A percentile compares a stretch with the other conserved stretches of the same genome.
Conservation (phyloP, 169 alveolate genomes). For the Eimeria maxima region DNA sequence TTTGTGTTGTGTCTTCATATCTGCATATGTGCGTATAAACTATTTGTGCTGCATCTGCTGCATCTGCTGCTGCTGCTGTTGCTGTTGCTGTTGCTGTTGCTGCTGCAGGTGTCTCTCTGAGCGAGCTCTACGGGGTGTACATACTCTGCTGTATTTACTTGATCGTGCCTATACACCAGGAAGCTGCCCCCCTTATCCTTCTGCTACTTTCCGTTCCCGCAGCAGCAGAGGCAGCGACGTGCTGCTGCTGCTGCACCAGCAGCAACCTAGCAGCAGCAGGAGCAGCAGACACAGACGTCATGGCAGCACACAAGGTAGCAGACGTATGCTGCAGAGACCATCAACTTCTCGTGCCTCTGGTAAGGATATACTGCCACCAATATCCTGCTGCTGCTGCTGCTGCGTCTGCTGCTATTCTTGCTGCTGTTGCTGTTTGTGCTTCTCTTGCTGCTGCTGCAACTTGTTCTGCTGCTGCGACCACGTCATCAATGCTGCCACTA, state of each 20-base stretch:
- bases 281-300: not conserved
- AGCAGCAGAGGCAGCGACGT: constrained; percentile 63
- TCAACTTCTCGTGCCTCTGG: not conserved
- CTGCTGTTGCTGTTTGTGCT: not conserved
- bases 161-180: constrained; percentile 45
- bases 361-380: not conserved
- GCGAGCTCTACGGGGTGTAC: constrained; percentile 13
- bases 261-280: not conserved
- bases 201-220: constrained; percentile 51
- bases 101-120: constrained; percentile 59
- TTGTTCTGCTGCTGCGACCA: not conserved
- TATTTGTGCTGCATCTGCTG: not conserved
- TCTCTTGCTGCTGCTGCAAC: not conserved
- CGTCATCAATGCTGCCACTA: not conserved
- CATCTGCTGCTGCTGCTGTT: constrained; percentile 2
- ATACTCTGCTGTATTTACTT: constrained; percentile 12
- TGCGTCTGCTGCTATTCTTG: too few species aligned
- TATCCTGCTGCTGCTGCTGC: too few species aligned
- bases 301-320: not conserved
- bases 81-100: constrained; percentile 51
- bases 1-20: too few species aligned
- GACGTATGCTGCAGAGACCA: not conserved
- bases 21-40: too few species aligned
- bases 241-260: constrained; percentile 55
- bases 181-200: constrained; percentile 54